Evolutionary conservation across 169 alveolate species (phyloP).

Genomic region (Miamiensis avidus): DNA sequence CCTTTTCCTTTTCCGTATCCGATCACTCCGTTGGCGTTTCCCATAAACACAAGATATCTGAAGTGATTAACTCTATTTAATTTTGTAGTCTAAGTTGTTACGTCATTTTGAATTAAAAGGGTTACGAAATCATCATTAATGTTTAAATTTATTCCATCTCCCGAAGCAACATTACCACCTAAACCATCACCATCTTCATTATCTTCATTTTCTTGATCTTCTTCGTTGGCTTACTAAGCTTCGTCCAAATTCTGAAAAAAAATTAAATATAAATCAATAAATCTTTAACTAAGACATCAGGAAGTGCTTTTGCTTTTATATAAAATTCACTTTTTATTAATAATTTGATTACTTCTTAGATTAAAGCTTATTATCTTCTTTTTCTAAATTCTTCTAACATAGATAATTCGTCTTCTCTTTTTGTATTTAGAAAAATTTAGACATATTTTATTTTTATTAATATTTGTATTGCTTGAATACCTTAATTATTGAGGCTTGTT

Average conservation of each 20-base stretch:
- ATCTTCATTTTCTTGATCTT: conserved; percentile 19
- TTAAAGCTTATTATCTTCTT: conserved; percentile 33
- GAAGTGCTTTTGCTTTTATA: background rate
- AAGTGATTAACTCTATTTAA: conserved; percentile 61
- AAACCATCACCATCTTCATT: conserved; percentile 17
- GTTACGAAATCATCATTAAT: conserved; percentile 44
- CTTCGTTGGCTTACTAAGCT: background rate
- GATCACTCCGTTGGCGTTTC: conserved; percentile 66
- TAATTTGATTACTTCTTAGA: background rate
- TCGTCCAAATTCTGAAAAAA: background rate
- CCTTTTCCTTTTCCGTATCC: conserved; percentile 76
- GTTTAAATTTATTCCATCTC: background rate
- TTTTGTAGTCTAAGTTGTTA: conserved; percentile 56
- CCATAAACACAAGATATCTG: conserved; percentile 63
- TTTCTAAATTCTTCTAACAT: conserved; percentile 72
- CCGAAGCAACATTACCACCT: background rate
- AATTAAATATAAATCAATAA: background rate
- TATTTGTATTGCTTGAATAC: background rate
- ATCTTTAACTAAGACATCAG: background rate
- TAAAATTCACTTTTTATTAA: background rate
- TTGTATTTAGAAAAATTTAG: background rate
- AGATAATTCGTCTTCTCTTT: conserved; percentile 47
- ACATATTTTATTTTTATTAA: background rate
- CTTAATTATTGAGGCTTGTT: conserved; percentile 48
- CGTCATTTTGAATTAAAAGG: conserved; percentile 57